Base-by-base conservation (phyloP, 208 protist genomes). In the Acanthamoeba royreba region DNA sequence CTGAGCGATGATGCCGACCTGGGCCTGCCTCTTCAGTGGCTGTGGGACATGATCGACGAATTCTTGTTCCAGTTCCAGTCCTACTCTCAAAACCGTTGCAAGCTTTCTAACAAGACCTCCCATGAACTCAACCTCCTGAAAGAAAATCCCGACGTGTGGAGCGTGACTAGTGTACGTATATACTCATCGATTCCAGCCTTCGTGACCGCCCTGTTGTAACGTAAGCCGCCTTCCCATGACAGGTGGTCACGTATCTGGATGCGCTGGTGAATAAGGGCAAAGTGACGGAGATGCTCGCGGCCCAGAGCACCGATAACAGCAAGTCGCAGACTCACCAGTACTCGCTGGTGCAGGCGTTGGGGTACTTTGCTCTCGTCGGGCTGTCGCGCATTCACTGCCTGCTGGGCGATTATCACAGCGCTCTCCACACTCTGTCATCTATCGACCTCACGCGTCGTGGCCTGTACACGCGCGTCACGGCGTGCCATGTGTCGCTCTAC, bases 11-110 rank as follows among this genome's bases (percentile, higher is more conserved):
- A 63, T 28, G 31, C 53, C 7, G 4, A 33, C 53, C 7, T 4
- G 2, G 33, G 33, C 8, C 33, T 35, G 35, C 7, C 35, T 43
- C 63, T 9, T 61, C 91, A 96, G 55, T 98, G 98, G 98, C 61
- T 98, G 31, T 98, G 97, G 97, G 97, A 98, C 91, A 98, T 98
- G 52, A 93, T 98, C 35, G 97, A 98, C 94, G 98, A 98, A 95
- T 98, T 98, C 89, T 94, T 98, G 69, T 98, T 98, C 95, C 97
- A 98, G 94, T 98, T 98, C 89, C 96, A 97, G 47, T 85, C 92
- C 33, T 98, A 97, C 91, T 96, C 94, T 40, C 93, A 96, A 77
- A 96, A 93, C 85, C 94, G 96, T 43, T 66, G 85, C 63, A 95
- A 96, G 86, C 92, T 96, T 33, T 92, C 95, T 61, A 94, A 74